A percentile compares a stretch with the other conserved stretches of the same genome.
Evolutionary conservation across 139 green algal genomes (phyloP).

Genomic region (Closterium sp.): DNA sequence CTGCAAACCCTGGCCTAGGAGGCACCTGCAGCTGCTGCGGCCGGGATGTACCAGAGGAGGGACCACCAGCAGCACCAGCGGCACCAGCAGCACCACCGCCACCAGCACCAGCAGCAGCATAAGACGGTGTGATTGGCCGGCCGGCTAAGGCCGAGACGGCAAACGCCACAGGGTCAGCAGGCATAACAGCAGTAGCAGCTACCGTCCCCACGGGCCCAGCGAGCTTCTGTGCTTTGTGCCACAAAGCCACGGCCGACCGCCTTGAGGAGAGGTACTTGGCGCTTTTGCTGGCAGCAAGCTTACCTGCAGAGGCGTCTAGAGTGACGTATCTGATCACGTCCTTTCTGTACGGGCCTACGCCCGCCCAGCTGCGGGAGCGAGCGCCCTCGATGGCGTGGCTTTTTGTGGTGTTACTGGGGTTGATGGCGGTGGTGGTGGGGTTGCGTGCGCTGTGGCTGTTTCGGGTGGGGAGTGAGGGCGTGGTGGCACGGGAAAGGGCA

Average conservation of each 20-base stretch:
- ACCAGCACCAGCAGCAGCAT: neutral
- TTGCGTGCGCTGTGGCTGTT: neutral
- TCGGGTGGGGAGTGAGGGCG: neutral
- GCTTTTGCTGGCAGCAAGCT: neutral
- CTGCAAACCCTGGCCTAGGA: too few species aligned
- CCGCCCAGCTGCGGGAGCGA: neutral
- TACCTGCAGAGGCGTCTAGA: neutral
- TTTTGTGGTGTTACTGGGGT: neutral
- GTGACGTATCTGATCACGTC: neutral
- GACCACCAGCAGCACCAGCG: neutral
- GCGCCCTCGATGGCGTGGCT: neutral
- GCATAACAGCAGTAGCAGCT: neutral
- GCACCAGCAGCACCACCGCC: neutral
- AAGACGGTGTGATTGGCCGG: neutral
- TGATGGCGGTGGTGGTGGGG: neutral
- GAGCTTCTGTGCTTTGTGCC: neutral
- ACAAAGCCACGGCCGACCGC: neutral
- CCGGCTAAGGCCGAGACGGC: neutral
- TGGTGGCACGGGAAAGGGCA: neutral
- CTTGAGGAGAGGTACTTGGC: neutral
- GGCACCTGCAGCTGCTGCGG: neutral
- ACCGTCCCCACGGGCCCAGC: neutral
- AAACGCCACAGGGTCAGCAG: neutral
- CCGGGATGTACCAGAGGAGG: too few species aligned
- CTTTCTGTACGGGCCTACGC: slow-evolving; percentile 6